Evolutionary conservation across 768 basidiomycete genomes (phyloP).

Genomic region (Rhodosporidiobolus odoratus): DNA sequence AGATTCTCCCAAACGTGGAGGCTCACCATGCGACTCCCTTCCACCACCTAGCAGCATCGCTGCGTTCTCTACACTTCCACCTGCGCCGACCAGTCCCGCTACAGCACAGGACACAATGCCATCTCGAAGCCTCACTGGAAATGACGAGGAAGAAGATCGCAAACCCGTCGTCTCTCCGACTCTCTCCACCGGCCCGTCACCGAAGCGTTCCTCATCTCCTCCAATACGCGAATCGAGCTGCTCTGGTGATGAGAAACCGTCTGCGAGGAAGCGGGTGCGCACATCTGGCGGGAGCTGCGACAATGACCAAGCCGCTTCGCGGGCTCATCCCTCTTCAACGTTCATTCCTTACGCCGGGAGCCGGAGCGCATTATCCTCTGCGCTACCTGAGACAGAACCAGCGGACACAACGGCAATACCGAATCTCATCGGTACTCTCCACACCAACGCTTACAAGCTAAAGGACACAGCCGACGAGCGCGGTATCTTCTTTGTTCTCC

Average conservation of each 20-base stretch:
- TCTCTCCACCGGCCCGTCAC: too few relatives aligned
- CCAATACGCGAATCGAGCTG: too few relatives aligned
- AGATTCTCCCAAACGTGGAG: slow-evolving; percentile 9
- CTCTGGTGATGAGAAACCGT: neutral
- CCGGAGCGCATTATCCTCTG: slow-evolving; percentile 38
- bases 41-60: neutral
- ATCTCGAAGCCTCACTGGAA: neutral
- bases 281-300: neutral
- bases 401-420: neutral
- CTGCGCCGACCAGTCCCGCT: neutral
- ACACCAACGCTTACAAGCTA: slow-evolving; percentile 76
- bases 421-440: slow-evolving; percentile 85
- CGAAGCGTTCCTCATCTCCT: too few relatives aligned
- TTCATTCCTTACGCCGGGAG: slow-evolving; percentile 54
- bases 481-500: slow-evolving; percentile 92
- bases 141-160: too few relatives aligned
- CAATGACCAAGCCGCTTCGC: neutral
- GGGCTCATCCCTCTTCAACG: neutral
- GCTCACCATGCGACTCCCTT: neutral
- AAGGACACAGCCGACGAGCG: slow-evolving; percentile 66
- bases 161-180: too few relatives aligned
- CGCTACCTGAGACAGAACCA: neutral
- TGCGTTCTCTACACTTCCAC: neutral
- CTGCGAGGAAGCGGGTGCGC: neutral
- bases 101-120: neutral